A percentile compares a stretch with the other conserved stretches of the same genome.
Conservation (phyloP, 306 rosid genomes). For the Vicia villosa region DNA sequence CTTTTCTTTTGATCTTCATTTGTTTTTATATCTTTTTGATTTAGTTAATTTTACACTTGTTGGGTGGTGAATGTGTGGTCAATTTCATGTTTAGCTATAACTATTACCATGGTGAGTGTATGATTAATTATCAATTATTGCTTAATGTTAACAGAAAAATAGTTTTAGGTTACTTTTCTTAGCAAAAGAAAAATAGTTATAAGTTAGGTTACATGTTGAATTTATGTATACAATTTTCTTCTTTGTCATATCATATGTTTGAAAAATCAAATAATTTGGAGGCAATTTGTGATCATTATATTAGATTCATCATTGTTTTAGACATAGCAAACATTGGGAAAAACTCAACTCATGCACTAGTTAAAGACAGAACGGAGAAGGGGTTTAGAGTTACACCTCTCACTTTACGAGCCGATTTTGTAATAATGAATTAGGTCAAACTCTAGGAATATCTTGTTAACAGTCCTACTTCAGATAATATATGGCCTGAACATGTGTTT, state of each 20-base stretch:
- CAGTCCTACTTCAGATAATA: too few species aligned
- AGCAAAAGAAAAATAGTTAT: not conserved
- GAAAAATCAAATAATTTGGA: not conserved
- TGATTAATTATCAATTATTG: conserved; percentile 3
- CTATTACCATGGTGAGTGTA: not conserved
- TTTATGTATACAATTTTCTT: not conserved
- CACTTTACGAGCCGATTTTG: too few species aligned
- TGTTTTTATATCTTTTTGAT: not conserved
- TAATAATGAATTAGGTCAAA: too few species aligned
- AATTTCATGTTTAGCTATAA: not conserved
- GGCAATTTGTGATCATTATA: conserved; percentile 1
- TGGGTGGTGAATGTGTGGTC: not conserved
- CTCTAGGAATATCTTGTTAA: too few species aligned
- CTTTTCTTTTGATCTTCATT: not conserved
- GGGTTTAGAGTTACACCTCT: too few species aligned
- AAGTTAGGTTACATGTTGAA: not conserved
- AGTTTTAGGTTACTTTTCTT: not conserved
- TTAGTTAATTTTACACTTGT: not conserved
- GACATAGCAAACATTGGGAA: not conserved
- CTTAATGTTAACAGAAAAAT: not conserved
- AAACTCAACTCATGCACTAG: too few species aligned
- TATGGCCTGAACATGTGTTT: too few species aligned
- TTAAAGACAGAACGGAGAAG: too few species aligned
- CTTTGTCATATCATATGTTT: not conserved
- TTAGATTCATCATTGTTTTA: conserved; percentile 4